A percentile compares a stretch with the other conserved stretches of the same genome.
These are phyloP conservation scores for Scedosporium minutisporum DNA, from an alignment of 2,329 filamentous ascomycete species.

Conservation along the genomic window DNA sequence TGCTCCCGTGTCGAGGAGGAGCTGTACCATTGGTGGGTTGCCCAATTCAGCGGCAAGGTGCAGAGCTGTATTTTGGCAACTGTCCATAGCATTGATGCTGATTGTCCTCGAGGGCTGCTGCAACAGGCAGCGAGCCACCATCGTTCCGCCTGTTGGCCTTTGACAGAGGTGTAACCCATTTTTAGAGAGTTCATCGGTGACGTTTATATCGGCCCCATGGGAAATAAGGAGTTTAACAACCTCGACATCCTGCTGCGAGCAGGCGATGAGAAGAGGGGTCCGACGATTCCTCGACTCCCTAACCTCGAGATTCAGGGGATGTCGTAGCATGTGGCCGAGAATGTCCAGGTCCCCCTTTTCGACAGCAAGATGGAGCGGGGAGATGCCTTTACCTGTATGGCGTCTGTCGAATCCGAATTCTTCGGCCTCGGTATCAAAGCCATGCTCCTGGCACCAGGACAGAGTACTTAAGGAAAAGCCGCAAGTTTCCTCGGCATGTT, in stretches of 20 bases:
- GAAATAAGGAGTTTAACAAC: conserved; percentile 17
- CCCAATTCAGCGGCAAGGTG: conserved; percentile 20
- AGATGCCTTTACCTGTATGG: conserved; percentile 12
- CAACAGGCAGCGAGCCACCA: conserved; percentile 17
- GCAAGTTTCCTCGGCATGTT: conserved; percentile 3
- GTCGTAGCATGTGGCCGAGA: conserved; percentile 16
- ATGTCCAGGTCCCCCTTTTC: conserved; percentile 15
- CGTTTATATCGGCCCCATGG: conserved; percentile 14
- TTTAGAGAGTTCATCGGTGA: conserved; percentile 15
- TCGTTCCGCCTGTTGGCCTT: conserved; percentile 13
- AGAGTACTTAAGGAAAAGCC: conserved; percentile 12
- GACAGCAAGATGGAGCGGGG: conserved; percentile 17
- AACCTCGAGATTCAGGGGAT: conserved; percentile 14
- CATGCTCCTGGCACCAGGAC: conserved; percentile 18
- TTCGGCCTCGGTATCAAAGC: conserved; percentile 15
- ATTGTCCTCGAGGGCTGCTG: conserved; percentile 6
- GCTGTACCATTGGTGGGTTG: conserved; percentile 18
- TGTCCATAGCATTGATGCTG: conserved; percentile 14
- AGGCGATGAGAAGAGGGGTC: conserved; percentile 20
- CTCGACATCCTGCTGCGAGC: conserved; percentile 18
- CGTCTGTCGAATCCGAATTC: conserved; percentile 16
- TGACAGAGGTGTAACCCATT: conserved; percentile 20
- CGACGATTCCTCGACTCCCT: conserved; percentile 11
- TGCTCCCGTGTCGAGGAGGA: conserved; percentile 13
- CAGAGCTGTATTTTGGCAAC: conserved; percentile 18